Conservation (phyloP, 148 eudicot genomes). For the Camellia sinensis region DNA sequence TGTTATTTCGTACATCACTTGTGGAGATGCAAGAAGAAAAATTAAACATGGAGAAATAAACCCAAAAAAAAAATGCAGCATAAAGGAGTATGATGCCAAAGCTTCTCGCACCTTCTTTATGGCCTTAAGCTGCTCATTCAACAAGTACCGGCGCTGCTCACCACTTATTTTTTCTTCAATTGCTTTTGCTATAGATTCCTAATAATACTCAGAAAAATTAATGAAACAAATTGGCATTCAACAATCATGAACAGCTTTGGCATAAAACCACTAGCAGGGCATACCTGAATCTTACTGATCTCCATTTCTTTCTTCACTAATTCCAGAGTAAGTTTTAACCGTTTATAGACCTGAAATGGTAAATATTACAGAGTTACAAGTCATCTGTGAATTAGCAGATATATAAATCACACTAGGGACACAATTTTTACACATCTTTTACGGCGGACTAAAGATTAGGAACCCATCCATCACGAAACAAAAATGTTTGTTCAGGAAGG, state of each 20-base stretch:
- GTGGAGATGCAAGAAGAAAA: neutral
- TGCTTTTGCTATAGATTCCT: conserved; percentile 99
- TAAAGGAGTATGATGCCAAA: neutral
- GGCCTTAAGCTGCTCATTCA: conserved; percentile 97
- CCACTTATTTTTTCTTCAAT: conserved; percentile 98
- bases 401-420: neutral
- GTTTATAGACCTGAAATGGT: conserved; percentile 64
- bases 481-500: neutral
- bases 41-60: neutral
- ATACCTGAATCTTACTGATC: conserved; percentile 98
- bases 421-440: neutral
- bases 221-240: conserved; percentile 1
- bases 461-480: too few relatives aligned
- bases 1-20: neutral
- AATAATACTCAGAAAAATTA: conserved; percentile 6
- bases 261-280: conserved; percentile 7
- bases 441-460: neutral
- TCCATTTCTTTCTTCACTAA: conserved; percentile 98
- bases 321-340: conserved; percentile 79
- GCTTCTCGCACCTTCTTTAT: conserved; percentile 69
- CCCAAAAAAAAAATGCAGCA: neutral
- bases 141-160: conserved; percentile 91
- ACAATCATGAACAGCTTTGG: neutral
- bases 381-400: neutral
- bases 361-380: conserved; percentile 17